Evolutionary conservation across 2,329 filamentous ascomycete species (phyloP), one percentile per base, ranked within the genome.

Genomic region (Leptographium lundbergii): DNA sequence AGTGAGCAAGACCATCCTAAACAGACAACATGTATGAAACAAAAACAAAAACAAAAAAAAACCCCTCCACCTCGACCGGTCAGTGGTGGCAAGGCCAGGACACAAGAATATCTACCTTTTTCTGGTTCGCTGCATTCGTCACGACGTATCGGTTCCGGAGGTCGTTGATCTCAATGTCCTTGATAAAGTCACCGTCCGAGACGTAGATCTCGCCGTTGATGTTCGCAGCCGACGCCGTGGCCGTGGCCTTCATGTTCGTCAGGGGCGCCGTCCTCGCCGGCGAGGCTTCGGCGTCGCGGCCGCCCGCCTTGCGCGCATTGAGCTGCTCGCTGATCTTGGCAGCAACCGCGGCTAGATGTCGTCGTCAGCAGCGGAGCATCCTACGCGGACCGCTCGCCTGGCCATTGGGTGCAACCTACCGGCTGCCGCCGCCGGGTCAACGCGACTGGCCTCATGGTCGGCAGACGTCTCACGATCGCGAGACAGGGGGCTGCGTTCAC

Each of bases 111-210:
- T 87, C 95, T 96, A 99, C 94, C 92, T 94, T 96, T 84, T 96
- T 95, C 80, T 97, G 94, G 65, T 91, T 96, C 68, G 90, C 88
- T 69, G 91, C 91, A 79, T 96, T 97, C 64, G 92, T 99, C 76
- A 99, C 81, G 72, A 91, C 87, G 74, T 99, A 99, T 67, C 92
- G 89, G 72, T 97, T 99, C 64, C 92, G 87, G 69, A 97, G 76
- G 74, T 97, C 92, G 73, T 99, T 99, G 77, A 99, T 90, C 77
- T 97, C 94, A 69, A 99, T 96, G 70, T 99, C 94, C 74, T 95
- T 94, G 75, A 99, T 97, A 72, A 89, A 97, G 74, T 99, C 94
- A 67, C 94, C 94, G 71, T 97, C 94, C 62, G 91, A 88, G 67
- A 95, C 88, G 70, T 97, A 97, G 71, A 96, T 88, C 68, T 95